phyloP scores from a whole-genome alignment of 2,329 filamentous ascomycete species.

The Plenodomus tracheiphilus region DNA sequence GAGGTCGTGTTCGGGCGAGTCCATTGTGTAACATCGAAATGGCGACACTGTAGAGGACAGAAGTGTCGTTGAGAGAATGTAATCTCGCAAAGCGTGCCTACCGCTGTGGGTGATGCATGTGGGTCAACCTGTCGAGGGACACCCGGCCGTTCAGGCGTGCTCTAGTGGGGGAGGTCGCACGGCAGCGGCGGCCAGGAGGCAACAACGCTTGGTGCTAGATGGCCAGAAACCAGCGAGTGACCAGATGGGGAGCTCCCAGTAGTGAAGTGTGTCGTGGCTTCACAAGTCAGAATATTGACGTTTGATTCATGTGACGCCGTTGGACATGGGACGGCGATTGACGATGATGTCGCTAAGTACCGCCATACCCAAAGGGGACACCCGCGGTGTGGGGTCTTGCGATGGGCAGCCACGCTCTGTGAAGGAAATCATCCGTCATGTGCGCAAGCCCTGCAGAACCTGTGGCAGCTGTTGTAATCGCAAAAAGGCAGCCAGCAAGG shows the following conservation, averaged over 20 bases:
- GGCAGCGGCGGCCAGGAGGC: conserved; percentile 4
- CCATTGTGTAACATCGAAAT: conserved; percentile 40
- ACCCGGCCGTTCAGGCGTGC: conserved; percentile 7
- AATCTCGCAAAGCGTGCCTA: conserved; percentile 4
- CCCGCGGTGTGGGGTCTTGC: not conserved
- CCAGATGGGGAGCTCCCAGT: too few species aligned
- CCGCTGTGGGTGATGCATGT: conserved; percentile 10
- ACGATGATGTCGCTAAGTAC: conserved; percentile 14
- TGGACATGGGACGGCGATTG: not conserved
- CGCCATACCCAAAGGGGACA: conserved; percentile 7
- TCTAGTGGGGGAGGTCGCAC: conserved; percentile 8
- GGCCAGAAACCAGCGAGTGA: not conserved
- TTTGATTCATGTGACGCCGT: not conserved
- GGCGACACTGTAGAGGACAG: not conserved
- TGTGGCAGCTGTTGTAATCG: too few species aligned
- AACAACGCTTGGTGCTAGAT: not conserved
- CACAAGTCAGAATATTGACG: not conserved
- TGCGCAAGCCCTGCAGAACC: conserved; percentile 1
- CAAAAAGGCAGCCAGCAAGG: too few species aligned
- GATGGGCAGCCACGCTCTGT: not conserved
- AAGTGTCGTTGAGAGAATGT: not conserved
- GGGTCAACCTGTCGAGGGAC: conserved; percentile 9
- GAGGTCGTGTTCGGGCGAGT: conserved; percentile 40
- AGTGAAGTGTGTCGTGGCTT: not conserved
- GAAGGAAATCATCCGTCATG: not conserved